Evolutionary conservation across 208 protist species (phyloP), one percentile per base, ranked within the genome.

Genomic region (Trypanosoma boissoni): DNA sequence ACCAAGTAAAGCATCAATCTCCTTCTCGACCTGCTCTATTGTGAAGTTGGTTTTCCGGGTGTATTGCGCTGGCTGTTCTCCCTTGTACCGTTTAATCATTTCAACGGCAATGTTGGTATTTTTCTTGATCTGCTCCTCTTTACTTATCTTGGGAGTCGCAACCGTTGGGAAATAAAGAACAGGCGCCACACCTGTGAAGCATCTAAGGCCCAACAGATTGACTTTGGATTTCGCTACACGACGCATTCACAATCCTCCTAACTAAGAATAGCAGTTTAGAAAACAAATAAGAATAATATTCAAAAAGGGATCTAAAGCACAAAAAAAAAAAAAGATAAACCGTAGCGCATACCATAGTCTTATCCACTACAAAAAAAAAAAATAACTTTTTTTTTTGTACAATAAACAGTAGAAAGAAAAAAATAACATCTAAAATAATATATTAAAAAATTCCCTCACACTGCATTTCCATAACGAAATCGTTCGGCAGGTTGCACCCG

Each of bases 101-200:
- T 94, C 83, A 55, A 96, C 66, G 12, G 91, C 91, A 36, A 94
- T 90, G 51, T 82, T 83, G 36, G 91, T 96, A 78, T 96, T 96
- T 60, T 68, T 68, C 66, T 86, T 86, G 20, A 92, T 51, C 73
- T 95, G 88, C 70, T 92, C 78, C 50, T 93, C 88, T 55, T 83
- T 78, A 34, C 73, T 72, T 31, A 70, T 51, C 44, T 79, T 68
- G 39, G 75, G 41, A 55, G 51, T 54, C 8, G 74, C 27, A 12
- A 57, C 31, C 12, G 77, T 62, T 24, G 90, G 77, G 60, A 96
- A 94, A 77, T 95, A 92, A 26, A 96, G 76, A 29, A 94, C 63
- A 39, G 91, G 91, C 21, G 91, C 84, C 12, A 87, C 86, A 59
- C 91, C 88, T 24, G 74, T 80, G 34, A 92, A 78, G 41, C 72